Conservation (phyloP, 2,329 filamentous ascomycete genomes). For the Beauveria rudraprayagi region DNA sequence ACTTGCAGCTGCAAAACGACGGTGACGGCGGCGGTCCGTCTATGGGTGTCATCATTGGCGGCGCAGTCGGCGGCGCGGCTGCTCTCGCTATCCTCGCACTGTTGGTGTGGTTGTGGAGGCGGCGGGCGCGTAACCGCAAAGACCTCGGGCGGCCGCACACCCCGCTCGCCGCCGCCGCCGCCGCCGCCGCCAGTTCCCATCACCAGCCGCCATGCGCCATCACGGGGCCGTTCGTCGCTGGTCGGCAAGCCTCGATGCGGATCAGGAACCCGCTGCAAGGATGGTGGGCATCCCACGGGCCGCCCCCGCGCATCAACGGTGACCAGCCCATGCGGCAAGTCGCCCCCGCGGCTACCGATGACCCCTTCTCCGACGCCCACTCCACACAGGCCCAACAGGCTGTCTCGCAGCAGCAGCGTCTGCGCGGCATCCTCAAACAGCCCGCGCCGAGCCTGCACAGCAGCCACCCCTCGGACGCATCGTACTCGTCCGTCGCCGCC, state of each 20-base stretch:
- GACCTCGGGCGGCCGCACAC: constrained; percentile 19
- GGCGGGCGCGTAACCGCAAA: constrained; percentile 27
- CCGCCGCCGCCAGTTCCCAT: background rate
- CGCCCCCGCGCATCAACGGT: background rate
- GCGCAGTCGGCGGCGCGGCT: constrained; percentile 42
- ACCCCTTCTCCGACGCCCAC: constrained; percentile 45
- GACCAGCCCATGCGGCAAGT: background rate
- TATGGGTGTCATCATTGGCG: constrained; percentile 37
- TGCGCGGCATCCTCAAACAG: constrained; percentile 25
- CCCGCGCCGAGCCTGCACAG: constrained; percentile 20
- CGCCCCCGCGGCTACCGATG: constrained; percentile 15
- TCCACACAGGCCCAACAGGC: constrained; percentile 24
- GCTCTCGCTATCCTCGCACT: constrained; percentile 35
- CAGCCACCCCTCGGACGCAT: constrained; percentile 22
- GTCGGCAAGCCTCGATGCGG: background rate
- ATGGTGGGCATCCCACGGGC: background rate
- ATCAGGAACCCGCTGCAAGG: background rate
- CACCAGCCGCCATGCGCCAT: background rate
- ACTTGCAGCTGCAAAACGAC: background rate
- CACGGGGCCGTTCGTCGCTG: constrained; percentile 3
- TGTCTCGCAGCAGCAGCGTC: constrained; percentile 16
- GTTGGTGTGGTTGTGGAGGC: constrained; percentile 43
- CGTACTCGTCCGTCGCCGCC: constrained; percentile 22
- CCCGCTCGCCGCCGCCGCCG: background rate
- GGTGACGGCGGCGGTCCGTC: constrained; percentile 11